Base-by-base conservation (phyloP, 2,329 filamentous ascomycete genomes). In the Aspergillus quadricinctus region DNA sequence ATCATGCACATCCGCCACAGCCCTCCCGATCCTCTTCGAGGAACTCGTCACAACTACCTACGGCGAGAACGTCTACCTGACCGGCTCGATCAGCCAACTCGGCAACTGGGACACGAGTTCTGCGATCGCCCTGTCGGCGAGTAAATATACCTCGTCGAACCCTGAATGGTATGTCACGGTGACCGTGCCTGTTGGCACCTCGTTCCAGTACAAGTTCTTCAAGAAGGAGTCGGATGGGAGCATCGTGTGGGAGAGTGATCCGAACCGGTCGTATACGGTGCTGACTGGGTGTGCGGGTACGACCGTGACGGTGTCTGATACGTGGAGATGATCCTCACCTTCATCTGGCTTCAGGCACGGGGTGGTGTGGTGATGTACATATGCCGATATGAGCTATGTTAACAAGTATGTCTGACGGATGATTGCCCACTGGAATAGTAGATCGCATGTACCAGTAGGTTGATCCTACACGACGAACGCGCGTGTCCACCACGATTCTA, bases 151-250 rank as follows among this genome's bases (percentile, higher is more conserved):
- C 0, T 63, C 74, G 2, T 72, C 69, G 35, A 83, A 87, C 63
- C 84, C 82, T 0, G 61, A 88, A 5, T 91, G 88, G 88, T 78
- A 74, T 48, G 78, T 71, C 0, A 81, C 80, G 0, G 67, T 90
- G 28, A 75, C 73, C 1, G 70, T 91, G 17, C 71, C 77, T 0
- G 77, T 83, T 0, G 87, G 86, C 2, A 76, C 77, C 49, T 73
- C 70, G 2, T 75, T 90, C 46, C 66, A 84, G 74, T 90, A 89
- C 71, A 90, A 90, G 75, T 91, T 84, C 67, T 81, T 90, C 63
- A 81, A 83, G 50, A 79, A 54, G 14, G 49, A 78, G 56, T 65
- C 71, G 1, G 79, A 82, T 62, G 83, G 85, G 0, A 75, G 73
- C 0, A 72, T 88, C 8, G 77, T 72, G 2, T 90, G 88, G 87